phyloP scores from a whole-genome alignment of 345 rosid genomes.

The Salix koriyanagi region DNA sequence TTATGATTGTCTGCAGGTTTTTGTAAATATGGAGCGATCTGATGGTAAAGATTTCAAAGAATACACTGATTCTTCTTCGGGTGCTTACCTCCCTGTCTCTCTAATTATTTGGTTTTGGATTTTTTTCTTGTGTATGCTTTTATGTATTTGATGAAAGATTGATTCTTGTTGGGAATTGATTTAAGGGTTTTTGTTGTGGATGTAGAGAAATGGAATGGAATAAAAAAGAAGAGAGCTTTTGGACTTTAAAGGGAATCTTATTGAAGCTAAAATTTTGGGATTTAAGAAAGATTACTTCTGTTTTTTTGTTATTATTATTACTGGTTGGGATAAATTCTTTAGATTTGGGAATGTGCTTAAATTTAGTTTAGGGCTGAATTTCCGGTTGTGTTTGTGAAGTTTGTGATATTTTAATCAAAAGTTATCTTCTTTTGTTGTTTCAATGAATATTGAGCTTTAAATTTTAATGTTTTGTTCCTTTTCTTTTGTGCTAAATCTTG shows the following conservation, averaged over 20 bases:
- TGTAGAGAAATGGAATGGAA: not conserved
- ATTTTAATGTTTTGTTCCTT: not conserved
- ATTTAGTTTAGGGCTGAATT: not conserved
- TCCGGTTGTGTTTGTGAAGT: not conserved
- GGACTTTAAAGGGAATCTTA: not conserved
- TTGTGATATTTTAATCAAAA: not conserved
- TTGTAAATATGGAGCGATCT: slow-evolving; percentile 19
- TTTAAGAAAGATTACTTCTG: not conserved
- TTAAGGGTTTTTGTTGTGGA: not conserved
- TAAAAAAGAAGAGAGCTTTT: not conserved
- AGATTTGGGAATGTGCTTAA: not conserved
- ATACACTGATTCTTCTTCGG: slow-evolving; percentile 14
- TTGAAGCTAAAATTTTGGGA: not conserved
- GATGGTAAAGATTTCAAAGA: slow-evolving; percentile 10
- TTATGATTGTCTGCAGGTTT: not conserved
- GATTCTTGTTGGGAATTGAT: not conserved
- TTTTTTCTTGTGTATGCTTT: not conserved
- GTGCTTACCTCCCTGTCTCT: not conserved
- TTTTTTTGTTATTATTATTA: no score
- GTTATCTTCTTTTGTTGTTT: not conserved
- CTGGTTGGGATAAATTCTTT: not conserved
- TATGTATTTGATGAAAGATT: not conserved
- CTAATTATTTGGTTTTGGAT: not conserved
- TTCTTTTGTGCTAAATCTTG: not conserved
- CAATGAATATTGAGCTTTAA: not conserved